Evolutionary conservation across 2,329 filamentous ascomycete species (phyloP), one percentile per base, ranked within the genome.

Genomic region (Microdochium trichocladiopsis): DNA sequence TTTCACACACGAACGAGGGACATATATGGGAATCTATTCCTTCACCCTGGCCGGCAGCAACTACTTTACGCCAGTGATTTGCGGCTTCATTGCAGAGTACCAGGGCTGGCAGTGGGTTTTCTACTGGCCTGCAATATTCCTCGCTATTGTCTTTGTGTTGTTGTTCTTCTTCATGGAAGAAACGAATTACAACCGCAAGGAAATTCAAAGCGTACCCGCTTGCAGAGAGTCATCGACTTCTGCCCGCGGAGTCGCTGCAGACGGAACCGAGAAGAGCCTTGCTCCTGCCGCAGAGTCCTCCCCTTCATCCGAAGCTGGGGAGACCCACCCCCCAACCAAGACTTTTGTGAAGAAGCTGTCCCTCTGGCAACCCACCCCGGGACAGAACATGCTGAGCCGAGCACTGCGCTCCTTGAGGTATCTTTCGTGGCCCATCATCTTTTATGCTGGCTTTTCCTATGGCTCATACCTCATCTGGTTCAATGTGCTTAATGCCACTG

Each of bases 91-190:
- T 52, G 71, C 69, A 21, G 69, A 74, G 12, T 61, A 66, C 4
- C 60, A 70, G 51, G 70, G 70, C 11, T 73, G 67, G 59, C 60
- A 63, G 51, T 73, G 72, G 71, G 69, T 72, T 2, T 72, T 75
- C 57, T 74, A 72, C 61, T 70, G 70, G 61, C 66, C 69, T 3
- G 64, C 66, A 2, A 68, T 74, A 28, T 70, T 74, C 51, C 65
- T 66, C 49, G 69, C 57, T 1, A 63, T 57, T 0, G 64, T 63
- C 3, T 66, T 66, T 12, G 41, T 72, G 0, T 67, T 74, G 31
- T 53, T 74, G 0, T 80, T 83, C 59, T 66, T 84, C 53, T 78
- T 84, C 58, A 78, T 82, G 55, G 80, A 84, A 56, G 81, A 85
- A 60, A 80, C 79, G 6, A 74, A 75, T 14, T 84, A 83, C 56